Conservation (phyloP, 768 basidiomycete genomes). For the Mrakia hoshinonis region DNA sequence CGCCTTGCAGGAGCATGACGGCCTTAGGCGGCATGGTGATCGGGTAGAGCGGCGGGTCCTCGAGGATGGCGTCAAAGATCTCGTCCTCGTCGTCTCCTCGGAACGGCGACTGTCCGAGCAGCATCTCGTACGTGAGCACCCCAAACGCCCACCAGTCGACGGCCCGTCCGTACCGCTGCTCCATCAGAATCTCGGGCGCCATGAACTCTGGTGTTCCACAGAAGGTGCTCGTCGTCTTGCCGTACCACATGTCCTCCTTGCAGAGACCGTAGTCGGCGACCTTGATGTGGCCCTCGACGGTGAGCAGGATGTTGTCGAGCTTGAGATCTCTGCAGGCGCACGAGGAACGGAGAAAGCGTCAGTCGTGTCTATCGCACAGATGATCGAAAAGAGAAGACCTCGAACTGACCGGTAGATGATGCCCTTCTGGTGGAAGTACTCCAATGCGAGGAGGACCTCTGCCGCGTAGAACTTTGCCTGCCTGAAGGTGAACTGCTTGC, state of each 20-base stretch:
- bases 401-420: conserved; percentile 82
- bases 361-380: neutral
- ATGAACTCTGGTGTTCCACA: conserved; percentile 99
- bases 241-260: conserved; percentile 98
- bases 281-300: conserved; percentile 94
- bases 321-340: conserved; percentile 70
- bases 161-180: conserved; percentile 95
- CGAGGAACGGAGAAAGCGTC: neutral
- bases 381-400: neutral
- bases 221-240: conserved; percentile 93
- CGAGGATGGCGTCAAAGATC: conserved; percentile 97
- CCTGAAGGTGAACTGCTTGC: conserved; percentile 95
- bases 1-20: conserved; percentile 90
- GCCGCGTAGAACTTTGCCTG: conserved; percentile 99
- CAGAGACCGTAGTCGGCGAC: conserved; percentile 98
- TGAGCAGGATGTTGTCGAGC: conserved; percentile 93
- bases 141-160: conserved; percentile 99
- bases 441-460: conserved; percentile 87
- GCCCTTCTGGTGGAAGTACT: conserved; percentile 98
- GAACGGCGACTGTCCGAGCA: conserved; percentile 97
- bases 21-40: conserved; percentile 99
- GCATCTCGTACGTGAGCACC: conserved; percentile 96
- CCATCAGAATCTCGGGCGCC: conserved; percentile 99
- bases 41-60: conserved; percentile 95
- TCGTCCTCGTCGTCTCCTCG: conserved; percentile 98